Percentiles rank a stretch among this genome's conserved stretches.
Conservation (phyloP, 495 filamentous ascomycete species). For the Hypomontagnella monticulosa region DNA sequence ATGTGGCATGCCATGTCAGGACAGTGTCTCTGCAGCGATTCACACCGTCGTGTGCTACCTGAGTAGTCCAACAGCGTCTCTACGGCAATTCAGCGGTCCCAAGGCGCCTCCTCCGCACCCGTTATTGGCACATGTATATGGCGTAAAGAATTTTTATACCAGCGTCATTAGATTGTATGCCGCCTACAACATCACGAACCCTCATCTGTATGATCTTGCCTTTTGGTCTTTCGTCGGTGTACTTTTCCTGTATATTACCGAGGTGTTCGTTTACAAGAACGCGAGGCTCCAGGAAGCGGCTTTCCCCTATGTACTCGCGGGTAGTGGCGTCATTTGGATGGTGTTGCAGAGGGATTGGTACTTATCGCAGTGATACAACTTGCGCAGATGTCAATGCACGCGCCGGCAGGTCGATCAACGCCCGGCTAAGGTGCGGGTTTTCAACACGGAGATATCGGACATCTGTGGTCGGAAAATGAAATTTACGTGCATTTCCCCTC, state of each 20-base stretch:
- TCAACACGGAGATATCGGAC: slow-evolving; percentile 26
- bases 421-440: not conserved
- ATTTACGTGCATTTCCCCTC: slow-evolving; percentile 14
- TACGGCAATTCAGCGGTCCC: slow-evolving; percentile 44
- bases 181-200: slow-evolving; percentile 46
- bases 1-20: slow-evolving; percentile 3
- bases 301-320: slow-evolving; percentile 35
- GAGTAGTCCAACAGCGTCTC: slow-evolving; percentile 21
- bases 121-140: slow-evolving; percentile 48
- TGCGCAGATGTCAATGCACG: slow-evolving; percentile 4
- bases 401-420: not conserved
- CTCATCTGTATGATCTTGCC: slow-evolving; percentile 46
- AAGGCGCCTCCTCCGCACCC: slow-evolving; percentile 37
- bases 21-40: slow-evolving; percentile 25
- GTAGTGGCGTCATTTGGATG: slow-evolving; percentile 44
- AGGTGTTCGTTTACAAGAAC: slow-evolving; percentile 43
- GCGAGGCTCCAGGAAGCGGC: slow-evolving; percentile 34
- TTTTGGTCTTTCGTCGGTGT: slow-evolving; percentile 43
- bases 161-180: slow-evolving; percentile 46
- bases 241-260: slow-evolving; percentile 42
- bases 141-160: slow-evolving; percentile 49
- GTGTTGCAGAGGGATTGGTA: slow-evolving; percentile 45
- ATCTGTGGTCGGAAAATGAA: not conserved
- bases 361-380: slow-evolving; percentile 23
- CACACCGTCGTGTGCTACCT: slow-evolving; percentile 43